Percentiles rank a stretch among this genome's conserved stretches.
Conservation (phyloP, 1,284 basidiomycete genomes). For the Schizopora paradoxa region DNA sequence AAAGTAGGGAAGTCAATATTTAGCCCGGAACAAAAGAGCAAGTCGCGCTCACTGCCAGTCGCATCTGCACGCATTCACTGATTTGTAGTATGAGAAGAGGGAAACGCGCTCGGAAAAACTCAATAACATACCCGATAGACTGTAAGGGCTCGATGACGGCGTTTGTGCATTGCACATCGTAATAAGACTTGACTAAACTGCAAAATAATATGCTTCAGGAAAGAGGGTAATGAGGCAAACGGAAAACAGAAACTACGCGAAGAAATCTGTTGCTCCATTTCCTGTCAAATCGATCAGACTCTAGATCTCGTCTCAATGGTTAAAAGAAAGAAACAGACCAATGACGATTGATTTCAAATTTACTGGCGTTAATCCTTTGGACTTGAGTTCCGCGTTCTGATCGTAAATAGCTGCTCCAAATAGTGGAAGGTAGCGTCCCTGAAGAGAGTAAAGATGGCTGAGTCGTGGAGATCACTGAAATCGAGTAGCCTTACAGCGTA, state of each 20-base stretch:
- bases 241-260: not conserved
- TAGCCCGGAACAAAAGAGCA: not conserved
- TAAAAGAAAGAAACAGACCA: slow-evolving; percentile 23
- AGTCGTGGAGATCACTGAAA: not conserved
- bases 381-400: slow-evolving; percentile 34
- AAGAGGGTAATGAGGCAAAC: not conserved
- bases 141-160: slow-evolving; percentile 7
- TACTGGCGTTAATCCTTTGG: slow-evolving; percentile 36
- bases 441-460: not conserved
- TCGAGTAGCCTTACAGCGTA: slow-evolving; percentile 25
- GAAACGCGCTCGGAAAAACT: not conserved
- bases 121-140: not conserved
- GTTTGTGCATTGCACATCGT: slow-evolving; percentile 10
- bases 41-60: not conserved
- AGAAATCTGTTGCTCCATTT: slow-evolving; percentile 24
- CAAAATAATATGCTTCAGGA: slow-evolving; percentile 6
- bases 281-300: not conserved
- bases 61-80: slow-evolving; percentile 17
- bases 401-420: slow-evolving; percentile 45
- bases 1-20: not conserved
- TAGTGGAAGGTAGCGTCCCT: slow-evolving; percentile 45
- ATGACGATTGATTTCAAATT: slow-evolving; percentile 46
- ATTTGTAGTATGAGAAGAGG: not conserved
- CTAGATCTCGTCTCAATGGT: not conserved
- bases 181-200: slow-evolving; percentile 8